A percentile compares a stretch with the other conserved stretches of the same genome.
phyloP scores from a whole-genome alignment of 1,139 yeast species.

The Yamadazyma blattariae region DNA sequence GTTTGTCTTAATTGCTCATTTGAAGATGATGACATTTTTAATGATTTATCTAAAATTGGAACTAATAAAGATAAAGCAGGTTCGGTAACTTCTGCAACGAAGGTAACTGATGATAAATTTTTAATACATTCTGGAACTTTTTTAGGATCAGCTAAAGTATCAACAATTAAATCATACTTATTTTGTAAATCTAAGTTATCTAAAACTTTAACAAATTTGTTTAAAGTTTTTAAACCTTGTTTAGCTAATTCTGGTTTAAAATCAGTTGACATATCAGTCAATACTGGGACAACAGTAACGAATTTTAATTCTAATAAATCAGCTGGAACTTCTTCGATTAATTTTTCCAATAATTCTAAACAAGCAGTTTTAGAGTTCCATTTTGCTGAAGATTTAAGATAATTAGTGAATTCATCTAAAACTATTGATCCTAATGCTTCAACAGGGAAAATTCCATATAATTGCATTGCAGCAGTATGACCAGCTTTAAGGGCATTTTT shows the following conservation, averaged over 20 bases:
- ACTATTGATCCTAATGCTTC: conserved; percentile 77
- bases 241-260: conserved; percentile 94
- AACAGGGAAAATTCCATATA: conserved; percentile 68
- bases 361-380: conserved; percentile 92
- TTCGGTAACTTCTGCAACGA: conserved; percentile 98
- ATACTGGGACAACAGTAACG: conserved; percentile 73
- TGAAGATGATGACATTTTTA: conserved; percentile 83
- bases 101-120: conserved; percentile 88
- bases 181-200: conserved; percentile 92
- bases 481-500: conserved; percentile 83
- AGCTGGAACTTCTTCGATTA: conserved; percentile 77
- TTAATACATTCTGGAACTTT: conserved; percentile 89
- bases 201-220: conserved; percentile 71
- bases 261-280: conserved; percentile 89
- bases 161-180: conserved; percentile 80
- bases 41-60: conserved; percentile 88
- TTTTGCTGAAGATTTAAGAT: conserved; percentile 80
- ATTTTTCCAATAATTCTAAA: conserved; percentile 65
- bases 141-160: conserved; percentile 85
- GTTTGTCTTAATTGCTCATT: conserved; percentile 97
- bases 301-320: conserved; percentile 84
- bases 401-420: conserved; percentile 57
- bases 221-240: conserved; percentile 71
- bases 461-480: conserved; percentile 61
- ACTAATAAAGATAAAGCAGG: conserved; percentile 88